Percentiles rank a stretch among this genome's conserved stretches.
These are phyloP conservation scores for Oryza australiensis DNA, from an alignment of 176 grass and related monocot genomes.

Conservation along the genomic window DNA sequence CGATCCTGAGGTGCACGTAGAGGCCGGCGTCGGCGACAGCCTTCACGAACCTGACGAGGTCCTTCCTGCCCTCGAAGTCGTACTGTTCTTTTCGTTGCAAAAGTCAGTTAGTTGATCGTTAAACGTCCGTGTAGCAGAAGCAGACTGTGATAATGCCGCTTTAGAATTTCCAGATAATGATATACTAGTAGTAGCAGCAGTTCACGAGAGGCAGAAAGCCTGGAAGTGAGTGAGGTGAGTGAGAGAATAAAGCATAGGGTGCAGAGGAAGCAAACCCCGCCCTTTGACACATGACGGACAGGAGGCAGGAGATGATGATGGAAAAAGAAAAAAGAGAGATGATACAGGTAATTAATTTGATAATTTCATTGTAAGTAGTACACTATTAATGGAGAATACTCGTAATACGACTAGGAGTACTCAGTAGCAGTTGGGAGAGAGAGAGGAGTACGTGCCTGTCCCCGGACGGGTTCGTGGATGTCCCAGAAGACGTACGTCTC, in stretches of 20 bases:
- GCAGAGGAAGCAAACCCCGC: constrained; percentile 34
- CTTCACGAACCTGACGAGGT: constrained; percentile 82
- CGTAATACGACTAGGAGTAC: neutral
- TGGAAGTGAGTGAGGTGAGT: neutral
- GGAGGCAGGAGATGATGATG: neutral
- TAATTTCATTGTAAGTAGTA: neutral
- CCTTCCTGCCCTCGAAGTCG: constrained; percentile 98
- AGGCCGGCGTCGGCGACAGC: constrained; percentile 86
- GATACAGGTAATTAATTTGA: neutral
- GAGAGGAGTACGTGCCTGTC: constrained; percentile 61
- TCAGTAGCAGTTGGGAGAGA: too few species aligned
- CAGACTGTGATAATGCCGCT: neutral
- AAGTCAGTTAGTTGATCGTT: neutral
- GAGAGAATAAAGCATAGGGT: constrained; percentile 46
- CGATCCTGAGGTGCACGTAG: constrained; percentile 95
- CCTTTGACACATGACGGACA: constrained; percentile 34
- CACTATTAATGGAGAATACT: neutral
- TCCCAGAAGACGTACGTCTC: constrained; percentile 98
- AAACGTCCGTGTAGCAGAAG: neutral
- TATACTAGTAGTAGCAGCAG: neutral
- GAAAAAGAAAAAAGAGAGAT: neutral
- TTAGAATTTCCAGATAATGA: neutral
- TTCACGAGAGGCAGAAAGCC: neutral
- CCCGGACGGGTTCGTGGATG: constrained; percentile 83
- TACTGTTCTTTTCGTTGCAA: constrained; percentile 53